These are phyloP conservation scores for Xerocomellus intermedius DNA, from an alignment of 768 basidiomycete genomes.

Conservation along the genomic window DNA sequence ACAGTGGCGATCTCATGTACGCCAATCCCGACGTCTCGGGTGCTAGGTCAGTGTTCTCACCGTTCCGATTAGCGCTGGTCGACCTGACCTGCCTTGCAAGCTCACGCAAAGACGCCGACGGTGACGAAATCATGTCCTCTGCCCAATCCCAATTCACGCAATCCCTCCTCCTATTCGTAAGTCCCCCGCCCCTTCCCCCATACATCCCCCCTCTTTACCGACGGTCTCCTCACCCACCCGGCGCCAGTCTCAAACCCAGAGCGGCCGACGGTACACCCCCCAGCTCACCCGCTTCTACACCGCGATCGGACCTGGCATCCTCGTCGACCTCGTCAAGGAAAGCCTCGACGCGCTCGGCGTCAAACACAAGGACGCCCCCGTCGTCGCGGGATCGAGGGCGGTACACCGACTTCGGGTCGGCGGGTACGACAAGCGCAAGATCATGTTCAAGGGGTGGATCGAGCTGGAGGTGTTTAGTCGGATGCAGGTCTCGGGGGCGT, in stretches of 20 bases:
- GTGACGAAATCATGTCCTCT: constrained; percentile 59
- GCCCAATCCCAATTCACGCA: constrained; percentile 76
- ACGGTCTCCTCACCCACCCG: neutral
- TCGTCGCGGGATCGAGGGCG: constrained; percentile 13
- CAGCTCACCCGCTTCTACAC: constrained; percentile 83
- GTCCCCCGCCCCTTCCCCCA: constrained; percentile 20
- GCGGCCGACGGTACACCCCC: constrained; percentile 67
- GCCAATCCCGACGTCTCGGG: constrained; percentile 54
- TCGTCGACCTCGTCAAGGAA: constrained; percentile 55
- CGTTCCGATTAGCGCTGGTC: neutral
- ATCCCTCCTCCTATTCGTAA: constrained; percentile 75
- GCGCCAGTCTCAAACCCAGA: constrained; percentile 76
- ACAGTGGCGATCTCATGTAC: constrained; percentile 72
- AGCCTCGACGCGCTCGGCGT: constrained; percentile 49
- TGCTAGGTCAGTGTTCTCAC: constrained; percentile 29
- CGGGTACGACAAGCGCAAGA: constrained; percentile 61
- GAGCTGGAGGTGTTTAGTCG: constrained; percentile 62
- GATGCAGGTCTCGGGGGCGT: constrained; percentile 51
- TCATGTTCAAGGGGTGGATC: constrained; percentile 72
- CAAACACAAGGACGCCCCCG: constrained; percentile 45
- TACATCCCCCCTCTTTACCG: neutral
- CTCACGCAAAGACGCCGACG: constrained; percentile 46
- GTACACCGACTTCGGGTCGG: constrained; percentile 56
- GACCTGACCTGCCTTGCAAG: constrained; percentile 8
- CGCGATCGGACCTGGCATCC: constrained; percentile 47